A percentile compares a stretch with the other conserved stretches of the same genome.
Conservation (phyloP, 2,329 filamentous ascomycete species). For the Tolypocladium tropicale region DNA sequence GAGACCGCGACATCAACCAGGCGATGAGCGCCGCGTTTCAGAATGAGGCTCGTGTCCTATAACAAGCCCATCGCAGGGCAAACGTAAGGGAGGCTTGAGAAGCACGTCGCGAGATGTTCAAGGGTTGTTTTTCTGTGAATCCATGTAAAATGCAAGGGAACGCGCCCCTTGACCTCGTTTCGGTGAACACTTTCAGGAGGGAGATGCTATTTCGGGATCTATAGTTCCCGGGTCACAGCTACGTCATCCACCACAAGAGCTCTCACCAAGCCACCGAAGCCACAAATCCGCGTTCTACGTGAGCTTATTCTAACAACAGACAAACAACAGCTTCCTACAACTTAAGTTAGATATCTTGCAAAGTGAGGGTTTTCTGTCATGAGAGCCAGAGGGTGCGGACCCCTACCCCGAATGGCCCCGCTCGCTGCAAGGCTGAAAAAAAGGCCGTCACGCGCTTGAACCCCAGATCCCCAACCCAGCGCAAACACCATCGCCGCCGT, state of each 20-base stretch:
- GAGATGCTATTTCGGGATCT: background rate
- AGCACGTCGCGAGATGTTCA: no score
- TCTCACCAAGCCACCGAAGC: constrained; percentile 68
- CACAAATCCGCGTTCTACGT: constrained; percentile 57
- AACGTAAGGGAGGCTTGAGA: background rate
- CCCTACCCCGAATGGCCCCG: background rate
- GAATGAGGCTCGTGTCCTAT: background rate
- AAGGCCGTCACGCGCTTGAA: background rate
- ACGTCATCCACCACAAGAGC: constrained; percentile 65
- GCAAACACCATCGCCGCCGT: background rate
- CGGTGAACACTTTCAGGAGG: background rate
- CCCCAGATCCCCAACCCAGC: background rate
- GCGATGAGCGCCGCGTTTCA: background rate
- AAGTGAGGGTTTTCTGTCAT: background rate
- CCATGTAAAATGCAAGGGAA: no score
- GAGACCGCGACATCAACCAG: background rate
- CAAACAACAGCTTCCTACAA: background rate
- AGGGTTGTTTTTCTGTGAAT: no score
- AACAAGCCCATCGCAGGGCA: background rate
- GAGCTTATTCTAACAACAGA: constrained; percentile 62
- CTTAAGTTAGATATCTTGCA: background rate
- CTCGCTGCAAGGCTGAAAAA: background rate
- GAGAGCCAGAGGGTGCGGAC: background rate
- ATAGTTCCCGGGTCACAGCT: constrained; percentile 60
- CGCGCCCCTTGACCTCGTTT: background rate